Evolutionary conservation across 2,329 filamentous ascomycete genomes (phyloP), one percentile per base, ranked within the genome.

Genomic region (Cladosporium sp.): DNA sequence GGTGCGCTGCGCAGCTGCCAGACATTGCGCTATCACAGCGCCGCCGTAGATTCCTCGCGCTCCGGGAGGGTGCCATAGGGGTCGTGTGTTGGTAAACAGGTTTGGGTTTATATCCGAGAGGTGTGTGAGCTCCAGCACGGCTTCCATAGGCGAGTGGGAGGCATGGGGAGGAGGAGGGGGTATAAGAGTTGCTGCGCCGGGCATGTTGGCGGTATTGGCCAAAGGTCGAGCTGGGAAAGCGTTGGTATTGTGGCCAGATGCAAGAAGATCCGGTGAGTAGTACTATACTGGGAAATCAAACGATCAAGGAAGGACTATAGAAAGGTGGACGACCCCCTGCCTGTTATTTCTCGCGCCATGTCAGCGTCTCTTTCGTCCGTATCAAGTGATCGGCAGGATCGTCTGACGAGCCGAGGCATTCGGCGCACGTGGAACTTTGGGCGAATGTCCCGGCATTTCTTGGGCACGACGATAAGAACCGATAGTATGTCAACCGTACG

Each of bases 41-140:
- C 94, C 94, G 72, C 94, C 94, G 70, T 91, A 99, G 75, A 99
- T 92, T 61, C 94, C 94, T 56, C 94, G 86, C 2, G 94, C 94
- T 19, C 91, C 92, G 0, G 90, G 88, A 0, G 94, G 94, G 67
- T 95, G 92, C 92, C 92, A 97, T 62, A 94, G 82, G 20, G 88
- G 88, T 38, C 92, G 88, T 2, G 92, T 90, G 74, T 99, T 99
- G 58, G 94, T 97, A 79, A 94, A 99, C 66, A 97, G 87, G 72
- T 96, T 89, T 59, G 88, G 88, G 45, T 88, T 88, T 63, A 94
- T 84, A 62, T 89, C 87, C 57, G 80, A 80, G 55, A 97, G 80
- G 64, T 91, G 88, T 3, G 89, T 94, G 66, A 97, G 80, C 69
- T 96, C 92, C 58, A 97, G 83, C 51, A 90, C 87, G 75, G 95